These are phyloP conservation scores for Ramaria rubella DNA, from an alignment of 768 basidiomycete genomes.

Conservation along the genomic window DNA sequence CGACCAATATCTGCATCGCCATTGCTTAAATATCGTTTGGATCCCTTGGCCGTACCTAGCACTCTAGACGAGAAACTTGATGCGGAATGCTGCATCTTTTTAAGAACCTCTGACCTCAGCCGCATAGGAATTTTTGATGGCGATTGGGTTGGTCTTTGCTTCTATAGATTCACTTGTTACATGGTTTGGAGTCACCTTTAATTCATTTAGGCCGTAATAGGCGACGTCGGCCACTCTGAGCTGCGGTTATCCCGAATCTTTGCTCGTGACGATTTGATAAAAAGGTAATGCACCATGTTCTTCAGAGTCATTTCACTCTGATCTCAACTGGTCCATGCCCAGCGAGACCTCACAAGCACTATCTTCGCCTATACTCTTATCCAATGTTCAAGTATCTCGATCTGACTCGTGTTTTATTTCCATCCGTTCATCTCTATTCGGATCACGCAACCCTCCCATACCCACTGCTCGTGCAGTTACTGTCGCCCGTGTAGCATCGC, in stretches of 20 bases:
- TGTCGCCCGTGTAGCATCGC: conserved; percentile 75
- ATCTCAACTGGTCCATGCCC: conserved; percentile 1
- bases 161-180: background rate
- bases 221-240: conserved; percentile 27
- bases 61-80: conserved; percentile 8
- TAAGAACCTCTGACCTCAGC: conserved; percentile 57
- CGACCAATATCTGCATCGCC: conserved; percentile 10
- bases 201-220: conserved; percentile 44
- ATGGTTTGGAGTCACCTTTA: conserved; percentile 11
- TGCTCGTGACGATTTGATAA: conserved; percentile 41
- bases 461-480: conserved; percentile 66
- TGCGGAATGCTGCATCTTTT: conserved; percentile 54
- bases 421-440: conserved; percentile 54
- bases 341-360: conserved; percentile 17
- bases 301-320: conserved; percentile 19
- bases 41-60: conserved; percentile 5
- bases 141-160: conserved; percentile 58
- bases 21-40: conserved; percentile 14
- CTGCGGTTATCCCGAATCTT: conserved; percentile 53
- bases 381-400: conserved; percentile 38
- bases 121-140: conserved; percentile 61
- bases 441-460: conserved; percentile 48
- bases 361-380: conserved; percentile 46
- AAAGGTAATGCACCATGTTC: conserved; percentile 1
- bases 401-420: conserved; percentile 22